A percentile compares a stretch with the other conserved stretches of the same genome.
These are phyloP conservation scores for Ammopiptanthus mongolicus DNA, from an alignment of 306 rosid species.

Conservation along the genomic window DNA sequence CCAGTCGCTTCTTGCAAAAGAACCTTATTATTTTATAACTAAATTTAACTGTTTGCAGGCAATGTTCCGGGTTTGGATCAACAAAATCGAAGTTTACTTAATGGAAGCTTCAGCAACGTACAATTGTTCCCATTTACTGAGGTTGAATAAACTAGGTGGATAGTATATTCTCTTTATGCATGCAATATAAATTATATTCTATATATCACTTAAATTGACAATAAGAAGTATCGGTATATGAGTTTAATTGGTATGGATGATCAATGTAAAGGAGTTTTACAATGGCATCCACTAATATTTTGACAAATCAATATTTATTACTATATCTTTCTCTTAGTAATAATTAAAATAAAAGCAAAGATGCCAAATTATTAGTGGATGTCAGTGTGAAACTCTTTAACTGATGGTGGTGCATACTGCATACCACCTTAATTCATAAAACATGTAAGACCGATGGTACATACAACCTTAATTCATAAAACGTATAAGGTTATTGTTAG, in stretches of 20 bases:
- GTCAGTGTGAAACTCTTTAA: too few relatives aligned
- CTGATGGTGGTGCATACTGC: too few relatives aligned
- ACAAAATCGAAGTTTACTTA: constrained; percentile 45
- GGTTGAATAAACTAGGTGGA: background rate
- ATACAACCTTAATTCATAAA: background rate
- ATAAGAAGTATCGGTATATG: background rate
- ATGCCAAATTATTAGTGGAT: too few relatives aligned
- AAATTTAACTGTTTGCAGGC: constrained; percentile 36
- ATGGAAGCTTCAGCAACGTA: constrained; percentile 47
- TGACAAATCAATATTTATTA: too few relatives aligned
- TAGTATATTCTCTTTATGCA: background rate
- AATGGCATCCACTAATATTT: too few relatives aligned
- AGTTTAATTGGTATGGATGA: too few relatives aligned
- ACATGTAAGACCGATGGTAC: too few relatives aligned
- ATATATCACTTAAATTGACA: background rate
- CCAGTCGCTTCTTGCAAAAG: constrained; percentile 13
- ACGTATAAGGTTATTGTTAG: background rate
- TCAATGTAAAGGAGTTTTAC: too few relatives aligned
- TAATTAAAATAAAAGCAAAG: too few relatives aligned
- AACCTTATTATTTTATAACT: constrained; percentile 6
- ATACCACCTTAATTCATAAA: too few relatives aligned
- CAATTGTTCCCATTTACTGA: background rate
- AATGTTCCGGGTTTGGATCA: constrained; percentile 37
- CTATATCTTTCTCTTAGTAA: too few relatives aligned
- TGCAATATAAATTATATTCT: background rate